Evolutionary conservation across 2,329 filamentous ascomycete species (phyloP).

Genomic region (Colletotrichum chrysophilum): DNA sequence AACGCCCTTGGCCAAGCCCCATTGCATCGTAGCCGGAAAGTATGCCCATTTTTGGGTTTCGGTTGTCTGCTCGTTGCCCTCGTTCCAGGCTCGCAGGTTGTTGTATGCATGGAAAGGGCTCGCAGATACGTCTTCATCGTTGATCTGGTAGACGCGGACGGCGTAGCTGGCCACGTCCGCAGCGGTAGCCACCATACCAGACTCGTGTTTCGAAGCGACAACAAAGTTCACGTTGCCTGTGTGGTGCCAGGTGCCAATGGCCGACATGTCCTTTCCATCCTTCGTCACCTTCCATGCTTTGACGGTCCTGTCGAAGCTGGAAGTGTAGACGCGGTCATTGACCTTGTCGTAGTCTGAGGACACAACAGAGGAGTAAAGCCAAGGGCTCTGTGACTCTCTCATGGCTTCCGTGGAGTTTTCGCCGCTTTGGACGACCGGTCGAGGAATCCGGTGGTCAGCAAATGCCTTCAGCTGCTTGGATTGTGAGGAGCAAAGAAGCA

Average conservation of each 20-base stretch:
- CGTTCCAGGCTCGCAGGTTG: slow-evolving; percentile 34
- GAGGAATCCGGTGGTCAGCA: slow-evolving; percentile 61
- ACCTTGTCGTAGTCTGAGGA: slow-evolving; percentile 60
- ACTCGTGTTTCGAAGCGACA: slow-evolving; percentile 51
- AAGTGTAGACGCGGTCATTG: slow-evolving; percentile 57
- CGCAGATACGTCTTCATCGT: slow-evolving; percentile 36
- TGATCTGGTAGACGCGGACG: slow-evolving; percentile 61
- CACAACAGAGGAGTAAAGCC: slow-evolving; percentile 69
- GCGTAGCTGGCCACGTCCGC: slow-evolving; percentile 59
- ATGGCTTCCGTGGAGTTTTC: slow-evolving; percentile 63
- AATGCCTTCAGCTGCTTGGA: slow-evolving; percentile 53
- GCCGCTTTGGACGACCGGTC: slow-evolving; percentile 56
- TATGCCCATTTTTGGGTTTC: slow-evolving; percentile 60
- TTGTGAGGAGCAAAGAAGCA: slow-evolving; percentile 58
- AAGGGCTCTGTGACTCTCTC: slow-evolving; percentile 64
- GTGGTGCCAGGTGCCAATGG: slow-evolving; percentile 59
- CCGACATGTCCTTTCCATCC: slow-evolving; percentile 45
- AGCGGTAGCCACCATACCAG: slow-evolving; percentile 62
- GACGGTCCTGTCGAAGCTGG: slow-evolving; percentile 66
- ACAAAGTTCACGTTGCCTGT: slow-evolving; percentile 68
- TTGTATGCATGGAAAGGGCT: slow-evolving; percentile 45
- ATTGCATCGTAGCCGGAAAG: slow-evolving; percentile 67
- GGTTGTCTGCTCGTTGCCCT: slow-evolving; percentile 35
- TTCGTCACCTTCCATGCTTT: slow-evolving; percentile 59
- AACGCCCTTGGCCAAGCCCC: slow-evolving; percentile 53